A percentile compares a stretch with the other conserved stretches of the same genome.
Evolutionary conservation across 179 eudicot genomes (phyloP).

Genomic region (Beta corolliflora): DNA sequence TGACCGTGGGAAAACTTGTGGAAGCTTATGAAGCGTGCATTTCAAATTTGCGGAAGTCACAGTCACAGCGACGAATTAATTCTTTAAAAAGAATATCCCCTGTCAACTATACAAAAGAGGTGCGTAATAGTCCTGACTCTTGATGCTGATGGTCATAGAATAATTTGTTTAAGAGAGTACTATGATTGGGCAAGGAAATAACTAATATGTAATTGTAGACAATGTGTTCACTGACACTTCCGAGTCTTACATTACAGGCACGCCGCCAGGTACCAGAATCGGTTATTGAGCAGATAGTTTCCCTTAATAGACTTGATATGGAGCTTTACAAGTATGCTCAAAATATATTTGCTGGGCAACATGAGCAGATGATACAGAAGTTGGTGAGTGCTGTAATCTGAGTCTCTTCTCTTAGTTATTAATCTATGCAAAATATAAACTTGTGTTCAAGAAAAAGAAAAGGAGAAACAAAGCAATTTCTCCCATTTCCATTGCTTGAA

Average conservation of each 20-base stretch:
- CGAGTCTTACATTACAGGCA: slow-evolving; percentile 50
- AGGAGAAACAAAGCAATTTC: not conserved
- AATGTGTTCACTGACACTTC: slow-evolving; percentile 13
- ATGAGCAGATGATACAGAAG: slow-evolving; percentile 40
- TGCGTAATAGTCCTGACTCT: slow-evolving; percentile 19
- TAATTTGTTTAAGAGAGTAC: slow-evolving; percentile 1
- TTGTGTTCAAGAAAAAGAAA: not conserved
- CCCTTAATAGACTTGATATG: slow-evolving; percentile 77
- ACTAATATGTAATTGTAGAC: not conserved
- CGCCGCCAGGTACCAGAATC: slow-evolving; percentile 62
- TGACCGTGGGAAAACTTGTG: slow-evolving; percentile 70
- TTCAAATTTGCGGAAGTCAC: slow-evolving; percentile 57
- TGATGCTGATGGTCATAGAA: not conserved
- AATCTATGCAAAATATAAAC: not conserved
- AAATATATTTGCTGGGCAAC: slow-evolving; percentile 61
- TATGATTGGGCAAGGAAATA: not conserved
- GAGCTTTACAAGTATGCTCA: slow-evolving; percentile 83
- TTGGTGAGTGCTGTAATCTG: slow-evolving; percentile 30
- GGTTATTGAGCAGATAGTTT: slow-evolving; percentile 57
- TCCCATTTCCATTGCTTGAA: not conserved
- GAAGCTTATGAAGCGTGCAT: slow-evolving; percentile 69
- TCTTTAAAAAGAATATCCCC: slow-evolving; percentile 74
- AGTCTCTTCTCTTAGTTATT: not conserved
- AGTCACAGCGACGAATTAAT: slow-evolving; percentile 53
- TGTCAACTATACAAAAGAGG: slow-evolving; percentile 92